Evolutionary conservation across 1,139 yeast genomes (phyloP), one percentile per base, ranked within the genome.

Genomic region (Geotrichum citri-aurantii): DNA sequence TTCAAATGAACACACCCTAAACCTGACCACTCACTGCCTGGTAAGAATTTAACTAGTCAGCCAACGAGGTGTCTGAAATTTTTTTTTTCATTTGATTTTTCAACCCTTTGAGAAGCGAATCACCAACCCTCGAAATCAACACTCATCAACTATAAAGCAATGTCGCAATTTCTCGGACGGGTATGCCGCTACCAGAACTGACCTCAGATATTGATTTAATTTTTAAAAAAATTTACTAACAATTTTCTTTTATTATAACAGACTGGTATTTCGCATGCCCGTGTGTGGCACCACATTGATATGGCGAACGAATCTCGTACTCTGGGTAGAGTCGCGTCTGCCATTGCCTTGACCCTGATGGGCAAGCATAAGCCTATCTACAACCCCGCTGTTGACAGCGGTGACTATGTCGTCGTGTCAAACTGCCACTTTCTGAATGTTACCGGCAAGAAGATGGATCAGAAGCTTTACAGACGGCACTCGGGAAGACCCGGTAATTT

Each of bases 251-350:
- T 26, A 29, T 52, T 10, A n/a, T 17, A 21, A 27, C 60, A 79
- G 73, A 81, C 91, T 6, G 88, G 84, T 10, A 78, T 86, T 33
- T 90, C 96, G 5, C 84, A 88, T 66, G 87, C 96, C 52, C 81
- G 96, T 65, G 81, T 87, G 52, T 93, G 99, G 99, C 98, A 92
- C 71, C 97, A 92, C 70, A 88, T 95, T 44, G 98, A 93, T 70
- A 82, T 90, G 55, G 90, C 96, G 19, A 81, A 83, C 53, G 99
- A 93, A 60, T 75, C 79, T 49, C 82, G 99, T 69, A 85, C 97
- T 0, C 76, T 95, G 56, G 99, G 99, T 71, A 86, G 99, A 69
- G 75, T 95, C 61, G 99, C 99, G 1, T 80, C 96, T 1, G 81
- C 85, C 61, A 90, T 93, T 60, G 98, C 99, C 42, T 77, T 84